Evolutionary conservation across 371 early-diverging fungal species (phyloP).

Genomic region (Lichtheimia ornata): DNA sequence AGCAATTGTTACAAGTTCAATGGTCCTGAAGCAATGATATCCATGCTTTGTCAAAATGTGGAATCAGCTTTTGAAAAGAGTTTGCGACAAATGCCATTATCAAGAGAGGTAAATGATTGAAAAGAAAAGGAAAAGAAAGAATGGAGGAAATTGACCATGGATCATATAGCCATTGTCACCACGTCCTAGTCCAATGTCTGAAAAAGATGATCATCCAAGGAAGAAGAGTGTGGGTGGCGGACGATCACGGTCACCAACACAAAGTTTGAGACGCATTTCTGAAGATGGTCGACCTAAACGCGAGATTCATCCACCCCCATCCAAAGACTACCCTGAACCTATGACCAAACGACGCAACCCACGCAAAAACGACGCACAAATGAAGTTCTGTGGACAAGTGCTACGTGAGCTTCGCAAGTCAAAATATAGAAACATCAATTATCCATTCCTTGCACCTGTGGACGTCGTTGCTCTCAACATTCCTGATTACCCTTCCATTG

Average conservation of each 20-base stretch:
- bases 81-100: conserved; percentile 69
- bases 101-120: conserved; percentile 29
- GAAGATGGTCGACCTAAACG: conserved; percentile 71
- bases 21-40: conserved; percentile 75
- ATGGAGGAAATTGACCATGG: neutral
- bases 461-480: conserved; percentile 90
- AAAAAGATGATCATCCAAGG: conserved; percentile 14
- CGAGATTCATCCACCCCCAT: conserved; percentile 71
- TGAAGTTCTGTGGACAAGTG: conserved; percentile 71
- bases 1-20: conserved; percentile 94
- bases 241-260: conserved; percentile 18
- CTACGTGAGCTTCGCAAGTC: conserved; percentile 80
- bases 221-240: conserved; percentile 6
- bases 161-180: conserved; percentile 11
- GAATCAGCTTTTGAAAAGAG: conserved; percentile 74
- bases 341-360: conserved; percentile 47
- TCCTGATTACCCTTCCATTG: conserved; percentile 91
- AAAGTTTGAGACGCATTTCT: conserved; percentile 21
- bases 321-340: conserved; percentile 53
- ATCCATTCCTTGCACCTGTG: conserved; percentile 90
- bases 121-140: neutral
- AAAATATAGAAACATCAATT: conserved; percentile 68
- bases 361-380: conserved; percentile 62
- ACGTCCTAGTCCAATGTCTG: conserved; percentile 17
- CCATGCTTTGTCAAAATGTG: conserved; percentile 73